A percentile compares a stretch with the other conserved stretches of the same genome.
These are phyloP conservation scores for Trebouxia sp. DNA, from an alignment of 139 green algal species.

Conservation along the genomic window DNA sequence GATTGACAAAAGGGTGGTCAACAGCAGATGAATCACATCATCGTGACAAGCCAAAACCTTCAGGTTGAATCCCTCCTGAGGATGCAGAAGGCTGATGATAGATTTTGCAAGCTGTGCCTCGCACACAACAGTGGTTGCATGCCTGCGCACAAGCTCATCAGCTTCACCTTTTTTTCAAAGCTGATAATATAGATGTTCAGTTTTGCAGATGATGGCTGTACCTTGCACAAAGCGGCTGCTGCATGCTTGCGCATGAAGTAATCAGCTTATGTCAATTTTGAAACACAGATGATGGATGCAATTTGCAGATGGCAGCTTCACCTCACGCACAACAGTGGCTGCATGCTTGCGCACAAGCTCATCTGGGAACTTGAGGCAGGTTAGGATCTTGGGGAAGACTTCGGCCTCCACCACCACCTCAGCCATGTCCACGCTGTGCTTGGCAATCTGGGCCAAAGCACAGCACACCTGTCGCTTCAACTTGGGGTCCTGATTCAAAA, in stretches of 20 bases:
- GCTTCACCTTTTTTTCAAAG: too few relatives aligned
- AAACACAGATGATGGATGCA: neutral
- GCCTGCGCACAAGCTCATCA: too few relatives aligned
- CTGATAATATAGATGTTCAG: too few relatives aligned
- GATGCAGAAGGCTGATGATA: too few relatives aligned
- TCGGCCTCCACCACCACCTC: constrained; percentile 89
- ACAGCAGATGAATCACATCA: too few relatives aligned
- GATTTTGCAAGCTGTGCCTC: too few relatives aligned
- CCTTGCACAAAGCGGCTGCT: too few relatives aligned
- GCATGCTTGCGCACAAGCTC: constrained; percentile 81
- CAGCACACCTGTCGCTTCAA: constrained; percentile 84
- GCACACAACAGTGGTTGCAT: too few relatives aligned
- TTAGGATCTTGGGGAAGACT: constrained; percentile 88
- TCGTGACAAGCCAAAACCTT: too few relatives aligned
- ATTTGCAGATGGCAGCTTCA: neutral
- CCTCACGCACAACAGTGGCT: constrained; percentile 66
- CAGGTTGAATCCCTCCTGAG: too few relatives aligned
- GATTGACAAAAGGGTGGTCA: too few relatives aligned
- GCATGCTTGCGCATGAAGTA: neutral
- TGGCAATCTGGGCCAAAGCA: constrained; percentile 82
- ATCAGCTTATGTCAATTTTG: neutral
- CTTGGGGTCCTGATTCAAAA: constrained; percentile 85
- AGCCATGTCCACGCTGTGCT: constrained; percentile 88
- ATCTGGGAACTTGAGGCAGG: constrained; percentile 88
- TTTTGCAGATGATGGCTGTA: too few relatives aligned